Percentiles rank a stretch among this genome's conserved stretches.
Conservation (phyloP, 1,284 basidiomycete genomes). For the Mycocalia duriaeana region DNA sequence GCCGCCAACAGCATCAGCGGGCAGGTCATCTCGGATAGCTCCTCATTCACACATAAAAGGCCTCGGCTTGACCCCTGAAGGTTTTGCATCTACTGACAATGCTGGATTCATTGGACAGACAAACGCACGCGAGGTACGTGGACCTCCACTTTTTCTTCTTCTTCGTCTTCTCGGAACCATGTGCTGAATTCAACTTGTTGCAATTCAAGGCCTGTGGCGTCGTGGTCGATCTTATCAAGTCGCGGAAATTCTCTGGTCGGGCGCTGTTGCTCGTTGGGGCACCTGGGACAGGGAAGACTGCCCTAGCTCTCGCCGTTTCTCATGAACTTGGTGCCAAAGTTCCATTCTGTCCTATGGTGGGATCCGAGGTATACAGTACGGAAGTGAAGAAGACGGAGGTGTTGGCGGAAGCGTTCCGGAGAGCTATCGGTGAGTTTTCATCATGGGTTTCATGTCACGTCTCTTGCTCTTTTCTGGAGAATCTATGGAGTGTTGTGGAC, state of each 20-base stretch:
- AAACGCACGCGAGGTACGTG: constrained; percentile 85
- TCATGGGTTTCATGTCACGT: no score
- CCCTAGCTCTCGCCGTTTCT: constrained; percentile 88
- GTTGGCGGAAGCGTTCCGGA: constrained; percentile 89
- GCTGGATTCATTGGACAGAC: constrained; percentile 92
- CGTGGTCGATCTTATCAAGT: constrained; percentile 77
- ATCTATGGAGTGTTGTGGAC: no score
- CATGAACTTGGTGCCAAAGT: constrained; percentile 94
- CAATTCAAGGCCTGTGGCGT: constrained; percentile 5
- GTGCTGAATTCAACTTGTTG: background rate
- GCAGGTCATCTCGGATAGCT: constrained; percentile 83
- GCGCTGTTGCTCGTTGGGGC: constrained; percentile 86
- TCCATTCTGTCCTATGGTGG: constrained; percentile 98
- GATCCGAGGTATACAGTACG: constrained; percentile 92
- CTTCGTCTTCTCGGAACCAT: background rate
- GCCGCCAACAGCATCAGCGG: constrained; percentile 54
- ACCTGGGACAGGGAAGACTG: constrained; percentile 94
- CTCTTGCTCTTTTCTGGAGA: no score
- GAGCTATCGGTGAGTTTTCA: constrained; percentile 91
- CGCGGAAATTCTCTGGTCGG: constrained; percentile 87
- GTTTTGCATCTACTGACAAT: constrained; percentile 66
- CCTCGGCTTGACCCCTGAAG: constrained; percentile 85
- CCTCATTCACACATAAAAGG: constrained; percentile 96
- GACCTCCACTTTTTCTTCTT: no score
- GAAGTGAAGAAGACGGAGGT: constrained; percentile 99